phyloP scores from a whole-genome alignment of 2,329 filamentous ascomycete genomes.

The Aspergillus piperis region DNA sequence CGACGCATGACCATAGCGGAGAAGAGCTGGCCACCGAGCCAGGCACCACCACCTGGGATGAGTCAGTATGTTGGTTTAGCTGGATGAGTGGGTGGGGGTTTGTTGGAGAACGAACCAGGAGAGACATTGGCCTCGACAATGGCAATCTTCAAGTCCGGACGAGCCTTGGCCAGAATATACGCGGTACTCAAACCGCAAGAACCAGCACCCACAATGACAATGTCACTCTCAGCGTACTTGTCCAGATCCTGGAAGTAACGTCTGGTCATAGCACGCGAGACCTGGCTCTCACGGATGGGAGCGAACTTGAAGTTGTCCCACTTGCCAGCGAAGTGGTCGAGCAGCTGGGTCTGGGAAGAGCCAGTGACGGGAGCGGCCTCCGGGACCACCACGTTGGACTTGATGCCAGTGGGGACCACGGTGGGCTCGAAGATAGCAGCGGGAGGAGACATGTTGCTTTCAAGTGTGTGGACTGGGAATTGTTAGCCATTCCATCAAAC shows the following conservation, averaged over 20 bases:
- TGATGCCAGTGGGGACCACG: slow-evolving; percentile 40
- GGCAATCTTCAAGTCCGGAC: slow-evolving; percentile 87
- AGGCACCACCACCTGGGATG: slow-evolving; percentile 72
- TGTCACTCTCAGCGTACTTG: slow-evolving; percentile 85
- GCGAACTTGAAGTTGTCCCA: slow-evolving; percentile 83
- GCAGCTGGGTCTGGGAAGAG: slow-evolving; percentile 54
- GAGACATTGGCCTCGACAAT: slow-evolving; percentile 86
- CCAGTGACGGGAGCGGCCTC: slow-evolving; percentile 41
- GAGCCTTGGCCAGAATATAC: slow-evolving; percentile 78
- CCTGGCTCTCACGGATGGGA: slow-evolving; percentile 87
- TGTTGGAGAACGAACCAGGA: slow-evolving; percentile 53
- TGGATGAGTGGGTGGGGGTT: not conserved
- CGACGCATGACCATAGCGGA: slow-evolving; percentile 94
- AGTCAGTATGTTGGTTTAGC: slow-evolving; percentile 2
- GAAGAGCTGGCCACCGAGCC: slow-evolving; percentile 93
- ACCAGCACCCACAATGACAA: slow-evolving; percentile 89
- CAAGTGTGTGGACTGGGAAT: slow-evolving; percentile 26
- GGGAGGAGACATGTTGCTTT: slow-evolving; percentile 72
- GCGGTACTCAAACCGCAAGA: slow-evolving; percentile 84
- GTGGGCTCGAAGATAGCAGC: slow-evolving; percentile 62
- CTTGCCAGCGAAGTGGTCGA: slow-evolving; percentile 69
- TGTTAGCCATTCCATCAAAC: slow-evolving; percentile 44
- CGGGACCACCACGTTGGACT: slow-evolving; percentile 48
- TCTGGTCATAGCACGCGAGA: slow-evolving; percentile 88
- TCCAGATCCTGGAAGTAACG: slow-evolving; percentile 92